phyloP scores from a whole-genome alignment of 2,329 filamentous ascomycete species.

The Myriosclerotinia scirpicola region DNA sequence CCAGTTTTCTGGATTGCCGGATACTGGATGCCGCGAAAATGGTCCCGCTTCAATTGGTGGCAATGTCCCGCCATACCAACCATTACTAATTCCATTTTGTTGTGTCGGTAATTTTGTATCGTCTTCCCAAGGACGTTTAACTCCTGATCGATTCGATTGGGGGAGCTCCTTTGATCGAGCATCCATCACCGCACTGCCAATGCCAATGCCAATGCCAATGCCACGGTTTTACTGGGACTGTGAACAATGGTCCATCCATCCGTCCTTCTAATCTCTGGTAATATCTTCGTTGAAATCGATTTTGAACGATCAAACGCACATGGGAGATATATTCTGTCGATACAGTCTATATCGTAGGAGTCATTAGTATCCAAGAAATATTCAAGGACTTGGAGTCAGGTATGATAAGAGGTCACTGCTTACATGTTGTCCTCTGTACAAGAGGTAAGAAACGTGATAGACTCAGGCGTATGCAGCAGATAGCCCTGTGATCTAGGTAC shows the following conservation, averaged over 20 bases:
- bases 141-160: slow-evolving; percentile 34
- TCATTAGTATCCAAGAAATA: slow-evolving; percentile 5
- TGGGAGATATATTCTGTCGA: neutral
- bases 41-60: slow-evolving; percentile 35
- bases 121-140: slow-evolving; percentile 39
- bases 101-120: slow-evolving; percentile 21
- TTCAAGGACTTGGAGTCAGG: neutral
- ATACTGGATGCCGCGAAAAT: slow-evolving; percentile 27
- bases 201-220: slow-evolving; percentile 8
- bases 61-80: slow-evolving; percentile 31
- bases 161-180: slow-evolving; percentile 36
- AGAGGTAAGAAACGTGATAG: slow-evolving; percentile 19
- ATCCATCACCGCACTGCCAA: slow-evolving; percentile 38
- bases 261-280: slow-evolving; percentile 39
- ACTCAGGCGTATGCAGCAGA: slow-evolving; percentile 25
- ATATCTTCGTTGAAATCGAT: neutral
- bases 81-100: slow-evolving; percentile 24
- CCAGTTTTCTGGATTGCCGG: slow-evolving; percentile 22
- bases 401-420: slow-evolving; percentile 27
- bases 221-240: slow-evolving; percentile 33
- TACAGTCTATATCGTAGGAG: slow-evolving; percentile 6
- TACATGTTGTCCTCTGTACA: slow-evolving; percentile 29
- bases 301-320: neutral
- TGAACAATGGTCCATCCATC: slow-evolving; percentile 34
- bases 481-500: slow-evolving; percentile 23